Evolutionary conservation across 495 filamentous ascomycete genomes (phyloP).

Genomic region (Clavariopsis aquatica): DNA sequence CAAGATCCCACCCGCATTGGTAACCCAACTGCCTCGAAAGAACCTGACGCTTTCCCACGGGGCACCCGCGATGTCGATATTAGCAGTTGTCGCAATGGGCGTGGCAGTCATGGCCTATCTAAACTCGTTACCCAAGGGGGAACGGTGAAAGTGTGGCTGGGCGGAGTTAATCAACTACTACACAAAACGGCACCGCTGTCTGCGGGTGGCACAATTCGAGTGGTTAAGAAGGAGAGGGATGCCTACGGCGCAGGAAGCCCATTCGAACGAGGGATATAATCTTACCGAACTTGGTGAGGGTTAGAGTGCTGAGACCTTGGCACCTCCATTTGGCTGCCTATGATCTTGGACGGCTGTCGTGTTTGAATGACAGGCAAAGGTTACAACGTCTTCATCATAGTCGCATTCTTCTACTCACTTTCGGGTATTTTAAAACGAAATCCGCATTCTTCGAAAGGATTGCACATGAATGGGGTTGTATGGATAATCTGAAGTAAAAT

Average conservation of each 20-base stretch:
- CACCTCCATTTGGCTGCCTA: neutral
- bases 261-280: neutral
- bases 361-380: neutral
- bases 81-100: slow-evolving; percentile 86
- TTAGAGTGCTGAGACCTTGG: neutral
- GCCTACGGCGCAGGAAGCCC: neutral
- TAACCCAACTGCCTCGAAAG: slow-evolving; percentile 35
- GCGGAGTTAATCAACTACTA: neutral
- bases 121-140: slow-evolving; percentile 79
- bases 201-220: slow-evolving; percentile 10
- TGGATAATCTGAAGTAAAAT: neutral
- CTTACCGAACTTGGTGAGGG: neutral
- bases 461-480: neutral
- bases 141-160: slow-evolving; percentile 50
- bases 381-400: neutral
- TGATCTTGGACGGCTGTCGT: neutral
- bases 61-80: slow-evolving; percentile 81
- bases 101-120: slow-evolving; percentile 93
- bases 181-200: slow-evolving; percentile 4
- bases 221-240: neutral
- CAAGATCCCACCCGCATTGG: slow-evolving; percentile 37
- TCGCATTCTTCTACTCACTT: neutral
- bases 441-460: neutral
- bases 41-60: slow-evolving; percentile 58
- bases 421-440: neutral